These are phyloP conservation scores for Pythium pyrilobum DNA, from an alignment of 352 stramenopile species.

Conservation along the genomic window DNA sequence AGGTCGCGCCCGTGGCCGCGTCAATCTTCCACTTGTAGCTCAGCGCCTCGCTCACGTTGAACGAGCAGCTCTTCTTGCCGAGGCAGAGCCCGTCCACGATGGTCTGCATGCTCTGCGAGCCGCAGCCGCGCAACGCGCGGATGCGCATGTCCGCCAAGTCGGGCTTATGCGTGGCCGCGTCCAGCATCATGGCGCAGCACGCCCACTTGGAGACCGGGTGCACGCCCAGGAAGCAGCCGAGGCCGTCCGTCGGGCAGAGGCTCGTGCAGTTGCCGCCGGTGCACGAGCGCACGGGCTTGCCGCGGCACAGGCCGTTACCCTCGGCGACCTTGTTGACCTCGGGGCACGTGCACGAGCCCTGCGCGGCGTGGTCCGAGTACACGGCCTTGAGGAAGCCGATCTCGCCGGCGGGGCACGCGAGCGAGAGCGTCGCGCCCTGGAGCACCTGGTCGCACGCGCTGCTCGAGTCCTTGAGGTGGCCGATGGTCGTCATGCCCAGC, in stretches of 20 bases:
- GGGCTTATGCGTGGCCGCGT: conserved; percentile 25
- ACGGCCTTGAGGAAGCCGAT: conserved; percentile 76
- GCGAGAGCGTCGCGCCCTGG: conserved; percentile 37
- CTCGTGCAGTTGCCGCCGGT: conserved; percentile 19
- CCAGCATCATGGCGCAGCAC: conserved; percentile 50
- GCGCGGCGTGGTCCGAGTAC: conserved; percentile 55
- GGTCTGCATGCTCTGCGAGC: conserved; percentile 36
- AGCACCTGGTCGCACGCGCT: conserved; percentile 65
- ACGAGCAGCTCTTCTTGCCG: conserved; percentile 55
- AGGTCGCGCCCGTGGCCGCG: conserved; percentile 31
- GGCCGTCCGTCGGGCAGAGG: conserved; percentile 35
- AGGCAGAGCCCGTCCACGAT: conserved; percentile 74
- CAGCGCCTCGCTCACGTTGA: conserved; percentile 55
- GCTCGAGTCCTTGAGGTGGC: conserved; percentile 62
- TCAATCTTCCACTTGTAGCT: conserved; percentile 59
- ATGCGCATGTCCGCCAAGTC: conserved; percentile 58
- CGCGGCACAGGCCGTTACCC: conserved; percentile 45
- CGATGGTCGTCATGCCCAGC: conserved; percentile 77
- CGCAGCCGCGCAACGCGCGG: conserved; percentile 31
- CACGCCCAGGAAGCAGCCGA: conserved; percentile 59
- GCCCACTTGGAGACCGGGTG: conserved; percentile 58
- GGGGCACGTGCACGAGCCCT: conserved; percentile 63
- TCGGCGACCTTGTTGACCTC: conserved; percentile 61
- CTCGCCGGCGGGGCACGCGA: conserved; percentile 61
- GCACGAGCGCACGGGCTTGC: conserved; percentile 21